Base-by-base conservation (phyloP, 441 rosid genomes). In the Adansonia grandidieri region DNA sequence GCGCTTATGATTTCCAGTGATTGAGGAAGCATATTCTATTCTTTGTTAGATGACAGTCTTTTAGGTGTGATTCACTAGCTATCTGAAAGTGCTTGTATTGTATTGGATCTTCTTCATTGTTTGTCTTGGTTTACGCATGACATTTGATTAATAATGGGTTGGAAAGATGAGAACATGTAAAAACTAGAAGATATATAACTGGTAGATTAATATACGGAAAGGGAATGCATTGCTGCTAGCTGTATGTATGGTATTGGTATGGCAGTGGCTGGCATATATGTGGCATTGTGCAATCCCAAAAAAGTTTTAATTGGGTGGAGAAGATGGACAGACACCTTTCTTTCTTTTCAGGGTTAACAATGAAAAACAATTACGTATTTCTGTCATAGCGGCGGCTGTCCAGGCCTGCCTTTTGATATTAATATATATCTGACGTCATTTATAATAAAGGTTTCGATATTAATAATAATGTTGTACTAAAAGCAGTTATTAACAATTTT, bases 11-110 rank as follows among this genome's bases (percentile, higher is more conserved):
- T 73, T 67, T 73, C 48, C 2, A 3, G 57, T 63, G 56, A 56
- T 73, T 60, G 69, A 61, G 54, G 42, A 73, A 66, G 50, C 20
- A 65, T 65, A n/a, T 80, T 69, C 40, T 37, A 37, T 37, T 37
- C 5, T 37, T 69, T 51, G 70, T 22, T 50, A 50, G 61, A 20
- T 57, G 37, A 15, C 58, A 50, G 13, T 51, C 1, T 51, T 13
- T 51, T 15, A 51, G 6, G 6, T 54, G 58, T 54, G 50, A 9
- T 28, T 47, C 45, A 57, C 40, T 37, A 37, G 40, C 65, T 14
- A 9, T 24, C n/a, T n/a, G 10, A 15, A 19, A 68, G 13, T n/a
- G 72, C 48, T 67, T 42, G 56, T 11, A 51, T 51, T 51, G 56
- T 4, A 13, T 51, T 50, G 1, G 1, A 40, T 9, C 22, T 64